Evolutionary conservation across 2,329 filamentous ascomycete genomes (phyloP), one percentile per base, ranked within the genome.

Genomic region (Phaeosphaeria sp.): DNA sequence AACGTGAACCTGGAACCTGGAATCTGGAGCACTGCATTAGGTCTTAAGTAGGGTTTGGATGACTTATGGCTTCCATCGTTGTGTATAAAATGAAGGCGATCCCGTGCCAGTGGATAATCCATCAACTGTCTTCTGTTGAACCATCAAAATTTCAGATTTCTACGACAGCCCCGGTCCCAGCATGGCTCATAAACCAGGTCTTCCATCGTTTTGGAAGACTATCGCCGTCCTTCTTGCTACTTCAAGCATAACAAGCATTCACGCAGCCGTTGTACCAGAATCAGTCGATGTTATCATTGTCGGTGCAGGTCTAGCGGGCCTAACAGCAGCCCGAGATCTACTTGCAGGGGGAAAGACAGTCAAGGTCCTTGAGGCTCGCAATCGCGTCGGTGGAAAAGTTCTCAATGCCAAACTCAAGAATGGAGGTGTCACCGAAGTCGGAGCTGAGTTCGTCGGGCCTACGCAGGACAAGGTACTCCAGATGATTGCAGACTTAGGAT

Each of bases 361-460:
- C n/a, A 55, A 80, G 0, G 75, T 86, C 0, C 69, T 86, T 1
- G 84, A 86, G 61, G 83, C 83, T 1, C 74, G 79, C 4, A 76
- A 83, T 42, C 77, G 81, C 0, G 80, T 85, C 0, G 83, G 84
- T 0, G 84, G 84, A 6, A 86, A 85, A 69, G 84, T 81, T 0
- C 82, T 56, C 21, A 69, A 67, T 25, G 22, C 55, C 10, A 57
- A 50, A 21, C 48, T 69, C 21, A 54, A 55, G n/a, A 68, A 67
- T 48, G 65, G 67, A 1, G 62, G 60, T 15, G 54, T 67, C 42
- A 67, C 64, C 1, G 66, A 72, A 57, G 62, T 68, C 0, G 67
- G 65, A 2, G 63, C 64, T 21, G 67, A 69, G 20, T 70, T 69
- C 18, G 61, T 72, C 5, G 67, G 68, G 0, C 65, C 64, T 15